These are phyloP conservation scores for Hericium coralloides DNA, from an alignment of 768 basidiomycete genomes.

Conservation along the genomic window DNA sequence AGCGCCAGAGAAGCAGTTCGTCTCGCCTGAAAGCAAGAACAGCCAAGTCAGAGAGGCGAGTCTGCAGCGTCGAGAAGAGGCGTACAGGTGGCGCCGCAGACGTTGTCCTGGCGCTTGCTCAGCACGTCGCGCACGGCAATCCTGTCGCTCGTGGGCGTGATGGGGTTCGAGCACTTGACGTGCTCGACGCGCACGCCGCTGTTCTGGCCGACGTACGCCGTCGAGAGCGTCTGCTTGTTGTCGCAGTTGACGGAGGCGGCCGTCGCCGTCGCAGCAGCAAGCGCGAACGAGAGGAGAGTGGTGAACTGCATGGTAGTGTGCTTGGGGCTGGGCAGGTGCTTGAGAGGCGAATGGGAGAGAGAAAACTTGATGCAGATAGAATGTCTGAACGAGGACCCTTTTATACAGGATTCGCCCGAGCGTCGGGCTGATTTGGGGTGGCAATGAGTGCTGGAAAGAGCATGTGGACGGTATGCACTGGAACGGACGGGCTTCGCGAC, in stretches of 20 bases:
- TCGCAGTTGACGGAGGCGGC: background rate
- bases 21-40: constrained; percentile 6
- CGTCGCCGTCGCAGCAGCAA: background rate
- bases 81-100: background rate
- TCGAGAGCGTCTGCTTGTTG: background rate
- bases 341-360: too few species aligned
- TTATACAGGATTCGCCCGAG: too few species aligned
- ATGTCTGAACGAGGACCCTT: too few species aligned
- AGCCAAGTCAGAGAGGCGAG: too few species aligned
- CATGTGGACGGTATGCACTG: too few species aligned
- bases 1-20: constrained; percentile 36
- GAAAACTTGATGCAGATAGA: too few species aligned
- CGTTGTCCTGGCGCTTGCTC: background rate
- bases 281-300: background rate
- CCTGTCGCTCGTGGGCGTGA: background rate
- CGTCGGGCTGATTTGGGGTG: too few species aligned
- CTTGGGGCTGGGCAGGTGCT: too few species aligned
- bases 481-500: too few species aligned
- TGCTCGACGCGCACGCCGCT: background rate
- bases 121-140: background rate
- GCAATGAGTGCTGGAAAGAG: too few species aligned
- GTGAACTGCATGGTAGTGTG: background rate
- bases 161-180: constrained; percentile 1
- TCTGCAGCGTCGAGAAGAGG: background rate
- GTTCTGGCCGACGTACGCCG: background rate